A percentile compares a stretch with the other conserved stretches of the same genome.
These are phyloP conservation scores for Yarrowia porcina DNA, from an alignment of 805 yeast species.

Conservation along the genomic window DNA sequence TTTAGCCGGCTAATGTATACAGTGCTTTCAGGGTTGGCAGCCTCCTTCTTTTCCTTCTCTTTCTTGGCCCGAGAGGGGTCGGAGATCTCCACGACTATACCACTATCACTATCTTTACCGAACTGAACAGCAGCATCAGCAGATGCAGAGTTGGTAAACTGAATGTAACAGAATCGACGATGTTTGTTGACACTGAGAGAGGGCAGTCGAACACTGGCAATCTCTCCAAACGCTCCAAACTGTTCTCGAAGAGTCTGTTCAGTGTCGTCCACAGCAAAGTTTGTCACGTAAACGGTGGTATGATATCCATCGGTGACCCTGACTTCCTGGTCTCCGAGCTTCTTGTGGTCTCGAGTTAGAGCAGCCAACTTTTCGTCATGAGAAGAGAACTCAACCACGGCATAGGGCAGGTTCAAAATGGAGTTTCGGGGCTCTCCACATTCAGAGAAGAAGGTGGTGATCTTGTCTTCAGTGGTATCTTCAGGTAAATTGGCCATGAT, in stretches of 20 bases:
- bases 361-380: slow-evolving; percentile 7
- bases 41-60: not conserved
- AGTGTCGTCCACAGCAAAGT: slow-evolving; percentile 2
- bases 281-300: slow-evolving; percentile 16
- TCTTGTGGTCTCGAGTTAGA: slow-evolving; percentile 12
- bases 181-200: slow-evolving; percentile 13
- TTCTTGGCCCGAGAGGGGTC: slow-evolving; percentile 20
- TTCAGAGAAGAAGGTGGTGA: not conserved
- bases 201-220: slow-evolving; percentile 16
- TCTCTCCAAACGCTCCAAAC: slow-evolving; percentile 15
- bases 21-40: not conserved
- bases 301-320: slow-evolving; percentile 7
- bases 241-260: not conserved
- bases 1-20: slow-evolving; percentile 3
- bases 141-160: not conserved
- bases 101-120: not conserved
- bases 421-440: slow-evolving; percentile 20
- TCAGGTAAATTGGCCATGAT: not conserved
- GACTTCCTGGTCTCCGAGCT: not conserved
- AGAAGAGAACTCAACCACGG: slow-evolving; percentile 5
- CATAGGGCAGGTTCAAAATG: not conserved
- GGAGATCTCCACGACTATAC: slow-evolving; percentile 8
- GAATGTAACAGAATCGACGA: slow-evolving; percentile 20
- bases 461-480: not conserved
- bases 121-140: slow-evolving; percentile 12